A percentile compares a stretch with the other conserved stretches of the same genome.
These are phyloP conservation scores for Arthrobotrys musiformis DNA, from an alignment of 2,329 filamentous ascomycete species.

Conservation along the genomic window DNA sequence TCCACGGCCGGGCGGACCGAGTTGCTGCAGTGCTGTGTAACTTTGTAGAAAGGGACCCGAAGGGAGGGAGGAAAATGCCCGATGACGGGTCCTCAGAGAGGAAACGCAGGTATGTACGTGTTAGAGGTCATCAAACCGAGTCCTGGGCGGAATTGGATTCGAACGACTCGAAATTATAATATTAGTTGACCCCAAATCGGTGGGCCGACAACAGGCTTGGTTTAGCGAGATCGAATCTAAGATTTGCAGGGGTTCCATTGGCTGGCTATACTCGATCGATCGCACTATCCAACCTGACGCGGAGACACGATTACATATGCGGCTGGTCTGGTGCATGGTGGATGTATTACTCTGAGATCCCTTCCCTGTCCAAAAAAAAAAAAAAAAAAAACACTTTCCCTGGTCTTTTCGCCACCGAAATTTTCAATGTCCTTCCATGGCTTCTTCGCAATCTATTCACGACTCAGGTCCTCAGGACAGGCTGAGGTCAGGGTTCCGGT, in stretches of 20 bases:
- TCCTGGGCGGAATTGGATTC: slow-evolving; percentile 4
- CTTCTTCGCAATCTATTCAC: slow-evolving; percentile 6
- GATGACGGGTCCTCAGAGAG: not conserved
- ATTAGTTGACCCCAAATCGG: slow-evolving; percentile 6
- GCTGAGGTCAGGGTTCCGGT: slow-evolving; percentile 1
- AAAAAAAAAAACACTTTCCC: no score
- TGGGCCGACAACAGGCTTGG: slow-evolving; percentile 4
- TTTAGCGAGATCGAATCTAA: slow-evolving; percentile 51
- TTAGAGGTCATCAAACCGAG: slow-evolving; percentile 10
- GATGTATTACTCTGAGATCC: not conserved
- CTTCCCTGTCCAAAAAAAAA: not conserved
- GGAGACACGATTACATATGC: slow-evolving; percentile 28
- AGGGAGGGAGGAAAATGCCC: slow-evolving; percentile 13
- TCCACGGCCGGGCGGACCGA: slow-evolving; percentile 4
- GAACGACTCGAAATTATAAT: slow-evolving; percentile 8
- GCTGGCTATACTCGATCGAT: slow-evolving; percentile 42
- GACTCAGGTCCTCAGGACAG: not conserved
- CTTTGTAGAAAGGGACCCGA: not conserved
- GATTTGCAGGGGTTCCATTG: not conserved
- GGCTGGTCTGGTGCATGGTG: slow-evolving; percentile 19
- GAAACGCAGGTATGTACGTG: not conserved
- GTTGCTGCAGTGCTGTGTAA: not conserved
- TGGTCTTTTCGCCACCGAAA: slow-evolving; percentile 8
- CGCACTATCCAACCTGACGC: slow-evolving; percentile 7
- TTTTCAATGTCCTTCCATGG: slow-evolving; percentile 5